Evolutionary conservation across 192 early-diverging fungal genomes (phyloP).

Genomic region (Phycomyces nitens): DNA sequence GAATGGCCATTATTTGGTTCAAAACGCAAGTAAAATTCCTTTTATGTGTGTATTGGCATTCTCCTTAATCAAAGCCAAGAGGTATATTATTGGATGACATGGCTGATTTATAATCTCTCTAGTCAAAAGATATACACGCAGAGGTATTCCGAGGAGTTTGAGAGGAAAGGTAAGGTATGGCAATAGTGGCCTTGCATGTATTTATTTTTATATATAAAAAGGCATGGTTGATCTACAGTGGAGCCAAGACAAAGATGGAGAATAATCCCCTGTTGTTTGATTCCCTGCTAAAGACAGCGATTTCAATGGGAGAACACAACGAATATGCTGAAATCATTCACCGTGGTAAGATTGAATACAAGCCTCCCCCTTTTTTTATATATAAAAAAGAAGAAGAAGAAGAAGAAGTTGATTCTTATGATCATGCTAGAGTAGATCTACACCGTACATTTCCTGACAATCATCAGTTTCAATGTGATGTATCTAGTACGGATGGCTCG

Average conservation of each 20-base stretch:
- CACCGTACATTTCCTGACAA: slow-evolving; percentile 86
- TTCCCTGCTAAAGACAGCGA: slow-evolving; percentile 42
- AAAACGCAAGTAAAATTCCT: slow-evolving; percentile 37
- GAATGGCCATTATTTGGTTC: slow-evolving; percentile 37
- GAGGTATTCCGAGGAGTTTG: slow-evolving; percentile 66
- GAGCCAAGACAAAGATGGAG: slow-evolving; percentile 54
- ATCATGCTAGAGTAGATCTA: slow-evolving; percentile 50
- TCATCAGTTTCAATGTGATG: slow-evolving; percentile 56
- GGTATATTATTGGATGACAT: too few relatives aligned
- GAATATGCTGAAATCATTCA: slow-evolving; percentile 69
- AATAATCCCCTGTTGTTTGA: slow-evolving; percentile 57
- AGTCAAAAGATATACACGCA: slow-evolving; percentile 68
- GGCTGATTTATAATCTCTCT: slow-evolving; percentile 7
- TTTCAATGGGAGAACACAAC: slow-evolving; percentile 48
- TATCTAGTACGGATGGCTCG: slow-evolving; percentile 17
- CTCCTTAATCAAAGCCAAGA: too few relatives aligned
- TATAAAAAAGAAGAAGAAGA: not conserved
- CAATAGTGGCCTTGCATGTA: not conserved
- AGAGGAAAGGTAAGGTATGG: slow-evolving; percentile 51
- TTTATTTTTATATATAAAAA: slow-evolving; percentile 30
- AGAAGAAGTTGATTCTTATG: not conserved
- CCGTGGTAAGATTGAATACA: slow-evolving; percentile 39
- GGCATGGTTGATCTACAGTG: slow-evolving; percentile 63
- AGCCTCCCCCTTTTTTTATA: too few relatives aligned
- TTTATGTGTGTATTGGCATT: too few relatives aligned